Base-by-base conservation (phyloP, 2,329 filamentous ascomycete genomes). In the Diaporthe citri region DNA sequence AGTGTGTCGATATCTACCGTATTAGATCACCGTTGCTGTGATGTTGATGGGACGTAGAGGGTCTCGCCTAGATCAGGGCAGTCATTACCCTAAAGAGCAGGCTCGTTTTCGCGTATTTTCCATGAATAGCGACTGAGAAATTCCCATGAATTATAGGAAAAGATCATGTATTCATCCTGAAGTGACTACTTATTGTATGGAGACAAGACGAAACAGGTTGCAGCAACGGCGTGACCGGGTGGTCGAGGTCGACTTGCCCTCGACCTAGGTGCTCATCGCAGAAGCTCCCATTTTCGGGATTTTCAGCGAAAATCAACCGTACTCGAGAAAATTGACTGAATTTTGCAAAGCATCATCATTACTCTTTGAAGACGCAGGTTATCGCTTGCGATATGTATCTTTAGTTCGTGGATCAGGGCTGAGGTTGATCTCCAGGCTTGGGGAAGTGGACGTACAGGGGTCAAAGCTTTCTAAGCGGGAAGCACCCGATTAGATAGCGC, bases 401-500 rank as follows among this genome's bases (percentile, higher is more conserved):
- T 6, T 8, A n/a, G 4, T 64, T 48, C 1, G 20, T 25, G 31
- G 62, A n/a, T 41, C n/a, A 22, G 28, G 15, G 15, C 39, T 6
- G 31, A 36, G 31, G 62, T 25, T 39, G 46, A 15, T 13, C 22
- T 20, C 15, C 1, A 28, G 46, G 20, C 64, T 6, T 25, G 64
- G 22, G 13, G 31, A n/a, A 25, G 46, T 41, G 31, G 39, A 25
- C 12, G 15, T 20, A 8, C 64, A 41, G 64, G 34, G 48, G 64
- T 39, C 31, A 13, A 34, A 52, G 64, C 48, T 72, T 72, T 62
- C 46, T 31, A 64, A 34, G 46, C 57, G 57, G 69, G 46, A 55
- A 64, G 48, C 46, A 46, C 31, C 71, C 46, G 71, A 72, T 72
- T 72, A 62, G 71, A 60, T 62, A 62, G 57, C 71, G 70, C 57